These are phyloP conservation scores for Polyplosphaeria fusca DNA, from an alignment of 495 filamentous ascomycete genomes.

Conservation along the genomic window DNA sequence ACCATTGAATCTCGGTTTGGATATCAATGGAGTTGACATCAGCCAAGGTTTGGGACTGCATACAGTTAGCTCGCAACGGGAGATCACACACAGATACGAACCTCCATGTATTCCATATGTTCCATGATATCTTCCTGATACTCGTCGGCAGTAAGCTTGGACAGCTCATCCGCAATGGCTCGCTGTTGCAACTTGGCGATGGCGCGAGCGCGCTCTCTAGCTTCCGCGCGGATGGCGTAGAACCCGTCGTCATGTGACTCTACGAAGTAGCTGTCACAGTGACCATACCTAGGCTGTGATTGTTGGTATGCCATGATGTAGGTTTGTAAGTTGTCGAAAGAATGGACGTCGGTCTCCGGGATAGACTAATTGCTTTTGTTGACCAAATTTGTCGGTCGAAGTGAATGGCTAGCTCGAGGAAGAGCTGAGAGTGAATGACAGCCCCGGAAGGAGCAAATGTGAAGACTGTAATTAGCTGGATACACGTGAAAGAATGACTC, in stretches of 20 bases:
- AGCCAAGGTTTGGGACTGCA: slow-evolving; percentile 81
- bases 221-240: slow-evolving; percentile 41
- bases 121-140: slow-evolving; percentile 88
- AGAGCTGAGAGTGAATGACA: slow-evolving; percentile 53
- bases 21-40: slow-evolving; percentile 98
- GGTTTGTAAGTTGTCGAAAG: slow-evolving; percentile 29
- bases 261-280: slow-evolving; percentile 80
- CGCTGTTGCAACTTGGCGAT: slow-evolving; percentile 74
- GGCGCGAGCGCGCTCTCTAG: slow-evolving; percentile 69
- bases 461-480: slow-evolving; percentile 61
- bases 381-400: slow-evolving; percentile 18
- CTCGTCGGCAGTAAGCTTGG: slow-evolving; percentile 73
- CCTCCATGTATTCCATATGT: slow-evolving; percentile 97
- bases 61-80: slow-evolving; percentile 32
- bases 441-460: slow-evolving; percentile 50
- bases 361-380: slow-evolving; percentile 26
- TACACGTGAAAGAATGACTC: slow-evolving; percentile 45
- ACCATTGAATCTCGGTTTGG: slow-evolving; percentile 99
- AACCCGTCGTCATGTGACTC: slow-evolving; percentile 69
- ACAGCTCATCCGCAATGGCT: slow-evolving; percentile 82
- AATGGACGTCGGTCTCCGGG: slow-evolving; percentile 43
- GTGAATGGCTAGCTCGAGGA: slow-evolving; percentile 35
- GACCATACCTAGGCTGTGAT: slow-evolving; percentile 37
- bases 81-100: slow-evolving; percentile 43
- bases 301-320: slow-evolving; percentile 66